These are phyloP conservation scores for Trypanosoma platydactyli DNA, from an alignment of 208 protist genomes.

Conservation along the genomic window DNA sequence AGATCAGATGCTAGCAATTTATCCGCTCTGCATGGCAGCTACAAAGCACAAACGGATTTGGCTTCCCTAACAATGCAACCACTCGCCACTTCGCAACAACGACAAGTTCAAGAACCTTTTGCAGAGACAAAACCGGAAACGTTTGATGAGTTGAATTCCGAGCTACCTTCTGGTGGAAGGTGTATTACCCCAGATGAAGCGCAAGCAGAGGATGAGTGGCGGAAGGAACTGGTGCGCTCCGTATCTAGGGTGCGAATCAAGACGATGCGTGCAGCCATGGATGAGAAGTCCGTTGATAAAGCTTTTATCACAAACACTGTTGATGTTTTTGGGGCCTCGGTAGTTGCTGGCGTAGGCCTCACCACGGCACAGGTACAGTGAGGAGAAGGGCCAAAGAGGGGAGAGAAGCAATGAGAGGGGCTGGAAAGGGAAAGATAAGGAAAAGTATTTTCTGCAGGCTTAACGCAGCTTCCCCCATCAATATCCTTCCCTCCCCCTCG, in stretches of 20 bases:
- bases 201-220: slow-evolving; percentile 14
- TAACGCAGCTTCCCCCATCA: no score
- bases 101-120: slow-evolving; percentile 16
- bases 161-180: not conserved
- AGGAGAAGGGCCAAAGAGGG: not conserved
- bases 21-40: no score
- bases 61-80: no score
- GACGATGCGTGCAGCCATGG: slow-evolving; percentile 4
- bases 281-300: not conserved
- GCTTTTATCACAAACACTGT: not conserved
- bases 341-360: not conserved
- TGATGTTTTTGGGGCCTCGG: not conserved
- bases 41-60: no score
- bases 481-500: no score
- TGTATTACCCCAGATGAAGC: not conserved
- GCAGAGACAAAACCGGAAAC: slow-evolving; percentile 8
- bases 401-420: not conserved
- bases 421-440: not conserved
- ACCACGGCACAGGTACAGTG: not conserved
- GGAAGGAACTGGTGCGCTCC: slow-evolving; percentile 22
- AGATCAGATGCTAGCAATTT: slow-evolving; percentile 4
- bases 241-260: slow-evolving; percentile 19
- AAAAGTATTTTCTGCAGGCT: not conserved
- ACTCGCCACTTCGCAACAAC: not conserved
- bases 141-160: not conserved